Percentiles rank a stretch among this genome's conserved stretches.
Conservation (phyloP, 129 eudicot genomes). For the Artemisia annua region DNA sequence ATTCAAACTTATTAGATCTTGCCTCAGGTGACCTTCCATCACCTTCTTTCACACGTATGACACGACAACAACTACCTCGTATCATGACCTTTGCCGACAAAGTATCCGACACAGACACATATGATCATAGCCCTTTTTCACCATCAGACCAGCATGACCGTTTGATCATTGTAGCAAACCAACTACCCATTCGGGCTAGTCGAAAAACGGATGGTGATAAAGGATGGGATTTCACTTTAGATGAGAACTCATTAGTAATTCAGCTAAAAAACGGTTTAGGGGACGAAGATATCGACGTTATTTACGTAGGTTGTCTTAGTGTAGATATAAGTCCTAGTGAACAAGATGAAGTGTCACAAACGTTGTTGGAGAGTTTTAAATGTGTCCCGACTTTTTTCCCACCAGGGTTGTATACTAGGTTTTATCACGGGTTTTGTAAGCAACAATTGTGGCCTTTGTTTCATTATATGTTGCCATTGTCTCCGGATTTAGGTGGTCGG, state of each 20-base stretch:
- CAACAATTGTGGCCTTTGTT: conserved; percentile 82
- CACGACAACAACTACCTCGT: conserved; percentile 48
- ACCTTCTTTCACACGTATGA: conserved; percentile 51
- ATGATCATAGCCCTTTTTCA: conserved; percentile 38
- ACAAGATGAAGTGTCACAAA: conserved; percentile 76
- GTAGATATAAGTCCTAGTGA: conserved; percentile 74
- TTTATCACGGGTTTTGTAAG: conserved; percentile 80
- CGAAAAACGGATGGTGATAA: conserved; percentile 44
- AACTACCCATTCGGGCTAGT: conserved; percentile 61
- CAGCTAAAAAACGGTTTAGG: conserved; percentile 71
- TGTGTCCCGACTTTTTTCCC: conserved; percentile 80
- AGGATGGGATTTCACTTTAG: conserved; percentile 69
- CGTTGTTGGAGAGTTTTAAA: conserved; percentile 58
- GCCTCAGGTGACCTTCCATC: conserved; percentile 63
- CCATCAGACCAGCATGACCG: conserved; percentile 54
- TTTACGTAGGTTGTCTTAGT: conserved; percentile 72
- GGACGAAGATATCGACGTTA: conserved; percentile 50
- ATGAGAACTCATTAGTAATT: conserved; percentile 60
- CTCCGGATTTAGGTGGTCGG: conserved; percentile 78
- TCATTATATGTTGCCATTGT: conserved; percentile 76
- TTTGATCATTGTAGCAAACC: conserved; percentile 66
- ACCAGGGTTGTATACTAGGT: conserved; percentile 59
- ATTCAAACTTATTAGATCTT: conserved; percentile 63
- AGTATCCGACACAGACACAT: conserved; percentile 54
- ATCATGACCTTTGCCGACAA: conserved; percentile 66